Conservation (phyloP, 345 rosid genomes). For the Aethionema arabicum region DNA sequence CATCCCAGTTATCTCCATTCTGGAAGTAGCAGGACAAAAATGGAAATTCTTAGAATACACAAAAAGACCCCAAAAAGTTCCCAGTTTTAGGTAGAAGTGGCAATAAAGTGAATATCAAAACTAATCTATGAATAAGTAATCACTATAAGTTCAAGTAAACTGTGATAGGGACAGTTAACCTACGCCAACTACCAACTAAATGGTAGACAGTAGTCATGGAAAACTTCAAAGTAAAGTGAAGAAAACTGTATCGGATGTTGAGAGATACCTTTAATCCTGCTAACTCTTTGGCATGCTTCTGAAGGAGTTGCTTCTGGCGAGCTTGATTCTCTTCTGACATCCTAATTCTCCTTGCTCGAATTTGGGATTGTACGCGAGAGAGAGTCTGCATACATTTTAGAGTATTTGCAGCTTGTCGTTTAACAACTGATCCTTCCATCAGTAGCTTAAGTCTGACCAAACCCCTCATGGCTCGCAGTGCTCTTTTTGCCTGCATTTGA, state of each 20-base stretch:
- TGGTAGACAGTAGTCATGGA: neutral
- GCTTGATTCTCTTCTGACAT: slow-evolving; percentile 94
- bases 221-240: neutral
- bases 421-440: slow-evolving; percentile 81
- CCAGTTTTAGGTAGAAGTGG: slow-evolving; percentile 16
- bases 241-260: neutral
- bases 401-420: slow-evolving; percentile 79
- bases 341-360: slow-evolving; percentile 71
- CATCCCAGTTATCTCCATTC: slow-evolving; percentile 95
- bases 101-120: neutral
- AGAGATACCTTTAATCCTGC: slow-evolving; percentile 60
- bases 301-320: slow-evolving; percentile 82
- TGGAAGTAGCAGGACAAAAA: slow-evolving; percentile 35
- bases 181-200: neutral
- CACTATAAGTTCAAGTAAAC: neutral
- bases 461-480: slow-evolving; percentile 80
- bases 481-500: slow-evolving; percentile 72
- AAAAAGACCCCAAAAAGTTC: neutral
- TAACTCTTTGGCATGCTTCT: slow-evolving; percentile 85
- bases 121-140: neutral
- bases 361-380: slow-evolving; percentile 82
- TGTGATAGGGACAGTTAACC: neutral
- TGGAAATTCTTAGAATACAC: slow-evolving; percentile 10
- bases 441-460: slow-evolving; percentile 73
- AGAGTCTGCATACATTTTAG: slow-evolving; percentile 87